Conservation (phyloP, 805 yeast species). For the Cyberlindnera lachancei region DNA sequence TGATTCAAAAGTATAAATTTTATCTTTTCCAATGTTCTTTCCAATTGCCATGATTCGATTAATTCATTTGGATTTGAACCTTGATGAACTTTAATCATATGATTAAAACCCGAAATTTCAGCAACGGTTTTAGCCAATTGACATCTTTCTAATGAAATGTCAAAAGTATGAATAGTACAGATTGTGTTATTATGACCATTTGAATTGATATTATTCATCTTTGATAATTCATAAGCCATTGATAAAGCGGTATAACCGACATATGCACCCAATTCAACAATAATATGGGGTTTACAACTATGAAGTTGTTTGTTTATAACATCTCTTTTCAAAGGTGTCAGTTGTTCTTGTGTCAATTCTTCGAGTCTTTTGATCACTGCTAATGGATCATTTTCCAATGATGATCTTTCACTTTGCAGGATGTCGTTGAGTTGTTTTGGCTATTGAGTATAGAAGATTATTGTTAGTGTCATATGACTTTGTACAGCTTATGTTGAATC, state of each 20-base stretch:
- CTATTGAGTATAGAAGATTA: no score
- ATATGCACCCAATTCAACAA: constrained; percentile 18
- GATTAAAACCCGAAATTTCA: constrained; percentile 13
- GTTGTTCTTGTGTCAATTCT: constrained; percentile 8
- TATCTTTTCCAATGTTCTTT: constrained; percentile 15
- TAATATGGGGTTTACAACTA: constrained; percentile 8
- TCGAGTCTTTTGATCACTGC: no score
- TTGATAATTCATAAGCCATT: constrained; percentile 11
- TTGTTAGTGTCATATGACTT: no score
- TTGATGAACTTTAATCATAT: constrained; percentile 9
- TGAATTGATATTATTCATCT: no score
- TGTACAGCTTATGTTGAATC: no score
- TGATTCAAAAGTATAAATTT: constrained; percentile 37
- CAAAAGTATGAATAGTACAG: constrained; percentile 16
- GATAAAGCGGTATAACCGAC: constrained; percentile 15
- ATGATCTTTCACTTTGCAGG: no score
- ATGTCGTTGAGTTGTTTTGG: no score
- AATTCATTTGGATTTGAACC: constrained; percentile 13
- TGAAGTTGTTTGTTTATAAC: constrained; percentile 4
- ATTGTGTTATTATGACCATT: no score
- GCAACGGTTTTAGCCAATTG: constrained; percentile 10
- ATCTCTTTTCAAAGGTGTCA: no score
- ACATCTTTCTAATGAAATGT: constrained; percentile 8
- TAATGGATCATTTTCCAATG: no score
- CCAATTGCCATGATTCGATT: constrained; percentile 5